Base-by-base conservation (phyloP, 306 rosid genomes). In the Mimosa bimucronata region DNA sequence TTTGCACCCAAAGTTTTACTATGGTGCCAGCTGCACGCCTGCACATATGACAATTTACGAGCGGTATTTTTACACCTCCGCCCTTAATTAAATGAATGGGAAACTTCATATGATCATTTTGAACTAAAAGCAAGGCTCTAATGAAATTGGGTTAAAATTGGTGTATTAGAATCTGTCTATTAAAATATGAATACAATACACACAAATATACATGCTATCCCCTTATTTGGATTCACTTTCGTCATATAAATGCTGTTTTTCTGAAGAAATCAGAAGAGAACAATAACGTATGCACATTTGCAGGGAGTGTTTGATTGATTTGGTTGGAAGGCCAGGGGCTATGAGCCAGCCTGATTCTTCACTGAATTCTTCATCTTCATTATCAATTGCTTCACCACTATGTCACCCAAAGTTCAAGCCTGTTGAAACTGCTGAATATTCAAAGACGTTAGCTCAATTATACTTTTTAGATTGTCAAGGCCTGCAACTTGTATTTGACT, bases 231-330 rank as follows among this genome's bases (percentile, higher is more conserved):
- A 23, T 69, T 2, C 74, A 42, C 11, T 40, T 10, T 42, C 55
- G 37, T 42, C 25, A 21, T 40, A 38, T 26, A 71, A 29, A 30
- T 74, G 57, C 75, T 66, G 41, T 44, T 30, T 72, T 73, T 66
- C 74, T 21, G 55, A 42, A 42, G 37, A 23, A 23, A 66, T 74
- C 50, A 30, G 57, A 76, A 76, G 34, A 19, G 19, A 55, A 40
- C 71, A 74, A 23, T 62, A 40, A 52, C 69, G 25, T 69, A 8
- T 75, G 19, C 75, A 75, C 62, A 60, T 70, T 68, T 72, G 18
- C 85, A 94, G 98, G 91, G 98, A 94, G 92, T 91, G 86, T 81
- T 79, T 91, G 83, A 85, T 94, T 52, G 98, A 94, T 83, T 90
- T 94, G 90, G 83, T 94, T 82, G 95, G 91, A 76, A 88, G 84